Base-by-base conservation (phyloP, 2,329 filamentous ascomycete species). In the Plenodomus tracheiphilus region DNA sequence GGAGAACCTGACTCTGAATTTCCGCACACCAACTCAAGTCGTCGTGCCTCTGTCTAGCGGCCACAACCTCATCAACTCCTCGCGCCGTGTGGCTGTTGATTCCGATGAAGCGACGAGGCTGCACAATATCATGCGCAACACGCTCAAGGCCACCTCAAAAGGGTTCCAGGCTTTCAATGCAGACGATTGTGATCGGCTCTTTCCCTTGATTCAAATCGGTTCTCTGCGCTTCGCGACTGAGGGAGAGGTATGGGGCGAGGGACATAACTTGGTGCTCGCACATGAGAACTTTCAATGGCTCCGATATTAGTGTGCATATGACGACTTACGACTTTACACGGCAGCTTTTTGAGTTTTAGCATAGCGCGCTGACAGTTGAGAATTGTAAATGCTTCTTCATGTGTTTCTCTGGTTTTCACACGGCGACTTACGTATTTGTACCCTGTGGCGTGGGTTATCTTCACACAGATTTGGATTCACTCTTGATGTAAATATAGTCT, bases 221-320 rank as follows among this genome's bases (percentile, higher is more conserved):
- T 57, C 58, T 21, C 40, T 68, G 22, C 48, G 58, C 2, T 66
- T 66, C 47, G 62, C 62, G 15, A 65, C 58, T 0, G 62, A 66
- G 42, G 65, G 56, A 18, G 30, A 54, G 18, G 43, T 68, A 2
- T 66, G 62, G 62, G 65, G 62, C 9, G 61, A 68, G 21, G 65
- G 65, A 8, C 58, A 66, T 21, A 66, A 68, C 34, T 11, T 68
- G 34, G 61, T 68, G 34, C 49, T 68, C n/a, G 64, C 64, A 9
- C 56, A 65, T 17, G 56, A 61, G 32, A 62, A 66, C 32, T 68
- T 68, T 25, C 64, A 65, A 38, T 68, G 65, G 65, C 43, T 68
- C 17, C 51, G 51, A 35, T 68, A 64, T 49, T 60, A 53, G 53
- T 18, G 32, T 43, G 9, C 28, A 15, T 15, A 32, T 32, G 4